Evolutionary conservation across 192 early-diverging fungal genomes (phyloP), one percentile per base, ranked within the genome.

Genomic region (Podila epigama): DNA sequence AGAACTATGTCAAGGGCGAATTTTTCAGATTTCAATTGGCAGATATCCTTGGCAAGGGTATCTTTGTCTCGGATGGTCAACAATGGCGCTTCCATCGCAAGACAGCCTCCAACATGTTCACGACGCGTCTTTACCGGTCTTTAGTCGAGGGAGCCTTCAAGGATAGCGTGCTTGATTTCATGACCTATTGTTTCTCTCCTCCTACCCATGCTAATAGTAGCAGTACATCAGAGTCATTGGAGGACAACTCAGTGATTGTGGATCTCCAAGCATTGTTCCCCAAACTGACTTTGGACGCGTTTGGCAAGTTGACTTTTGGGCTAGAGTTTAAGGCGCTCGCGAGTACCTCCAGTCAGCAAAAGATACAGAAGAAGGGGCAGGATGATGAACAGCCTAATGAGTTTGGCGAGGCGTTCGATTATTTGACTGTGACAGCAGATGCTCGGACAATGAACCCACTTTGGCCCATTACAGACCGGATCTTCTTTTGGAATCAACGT

Each of bases 331-430:
- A 54, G 2, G 22, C 40, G 27, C 33, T 60, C 13, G 29, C 7
- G 28, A 54, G 3, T n/a, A n/a, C n/a, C n/a, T n/a, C n/a, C n/a
- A n/a, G n/a, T n/a, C n/a, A n/a, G n/a, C n/a, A n/a, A n/a, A n/a
- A n/a, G n/a, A n/a, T n/a, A n/a, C n/a, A n/a, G n/a, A n/a, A n/a
- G n/a, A n/a, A n/a, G n/a, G n/a, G n/a, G n/a, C n/a, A n/a, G n/a
- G n/a, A n/a, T n/a, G n/a, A n/a, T 28, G 52, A 54, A 5, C 25
- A 28, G 2, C 29, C 52, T 0, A 27, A 54, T 25, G 52, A 54
- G 32, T 83, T 88, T 83, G 85, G 83, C 0, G 63, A 32, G 7
- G 64, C 82, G 11, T 87, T 86, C 60, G 85, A 86, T 70, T 53
- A 41, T 13, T 69, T 59, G 28, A 83, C 85, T 72, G 22, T 32